phyloP scores from a whole-genome alignment of 495 filamentous ascomycete genomes.

The Lentithecium fluviatile region DNA sequence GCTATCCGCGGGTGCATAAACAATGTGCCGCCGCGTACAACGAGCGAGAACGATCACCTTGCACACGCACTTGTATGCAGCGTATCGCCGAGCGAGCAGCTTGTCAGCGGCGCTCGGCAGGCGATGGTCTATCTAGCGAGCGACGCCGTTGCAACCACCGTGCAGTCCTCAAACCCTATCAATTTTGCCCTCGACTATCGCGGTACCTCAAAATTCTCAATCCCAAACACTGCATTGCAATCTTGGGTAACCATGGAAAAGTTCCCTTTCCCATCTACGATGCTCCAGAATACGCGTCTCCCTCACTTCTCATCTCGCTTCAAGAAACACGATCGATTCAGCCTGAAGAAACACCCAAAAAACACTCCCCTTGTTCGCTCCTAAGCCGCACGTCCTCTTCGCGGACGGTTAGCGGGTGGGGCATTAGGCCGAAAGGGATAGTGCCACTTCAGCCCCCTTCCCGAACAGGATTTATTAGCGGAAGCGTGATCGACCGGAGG shows the following conservation, averaged over 20 bases:
- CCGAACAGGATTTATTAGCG: not conserved
- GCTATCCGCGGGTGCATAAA: no score
- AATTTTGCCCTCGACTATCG: not conserved
- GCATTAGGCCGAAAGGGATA: not conserved
- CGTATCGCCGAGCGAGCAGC: no score
- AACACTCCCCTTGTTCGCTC: not conserved
- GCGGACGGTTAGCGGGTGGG: no score
- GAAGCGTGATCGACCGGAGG: not conserved
- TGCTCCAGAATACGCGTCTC: not conserved
- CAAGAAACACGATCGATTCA: not conserved
- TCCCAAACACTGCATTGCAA: not conserved
- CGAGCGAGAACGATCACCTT: no score
- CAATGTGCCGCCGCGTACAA: no score
- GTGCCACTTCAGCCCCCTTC: not conserved
- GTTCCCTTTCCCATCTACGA: not conserved
- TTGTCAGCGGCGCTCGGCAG: no score
- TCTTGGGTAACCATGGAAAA: constrained; percentile 12
- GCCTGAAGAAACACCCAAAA: not conserved
- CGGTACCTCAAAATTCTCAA: not conserved
- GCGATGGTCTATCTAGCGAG: not conserved
- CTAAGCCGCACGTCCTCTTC: no score
- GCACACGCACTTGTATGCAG: no score
- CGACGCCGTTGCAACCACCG: not conserved
- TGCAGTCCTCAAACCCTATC: not conserved
- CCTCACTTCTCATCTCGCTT: not conserved